phyloP scores from a whole-genome alignment of 371 early-diverging fungal genomes.

The Mortierella polycephala region DNA sequence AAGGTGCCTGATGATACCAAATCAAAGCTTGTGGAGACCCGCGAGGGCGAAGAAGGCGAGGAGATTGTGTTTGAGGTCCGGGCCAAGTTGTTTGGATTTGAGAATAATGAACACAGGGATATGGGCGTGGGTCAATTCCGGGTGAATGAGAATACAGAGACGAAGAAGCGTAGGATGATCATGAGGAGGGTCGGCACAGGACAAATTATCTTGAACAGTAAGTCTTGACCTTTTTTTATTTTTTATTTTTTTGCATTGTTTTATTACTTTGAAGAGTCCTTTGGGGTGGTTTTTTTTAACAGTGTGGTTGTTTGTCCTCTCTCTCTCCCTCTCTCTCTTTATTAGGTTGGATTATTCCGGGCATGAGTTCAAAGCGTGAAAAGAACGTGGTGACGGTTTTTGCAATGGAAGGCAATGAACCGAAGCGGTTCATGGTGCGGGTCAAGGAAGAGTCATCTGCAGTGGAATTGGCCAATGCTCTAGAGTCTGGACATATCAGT shows the following conservation, averaged over 20 bases:
- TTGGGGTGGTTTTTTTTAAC: too few relatives aligned
- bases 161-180: constrained; percentile 44
- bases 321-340: too few relatives aligned
- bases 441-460: constrained; percentile 43
- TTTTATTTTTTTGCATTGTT: background rate
- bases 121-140: constrained; percentile 48
- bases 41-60: constrained; percentile 47
- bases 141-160: constrained; percentile 33
- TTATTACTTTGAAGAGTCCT: background rate
- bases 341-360: constrained; percentile 47
- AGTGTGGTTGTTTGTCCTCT: too few relatives aligned
- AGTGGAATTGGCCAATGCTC: constrained; percentile 12
- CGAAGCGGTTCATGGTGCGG: constrained; percentile 30
- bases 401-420: constrained; percentile 36
- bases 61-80: constrained; percentile 37
- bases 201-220: constrained; percentile 35
- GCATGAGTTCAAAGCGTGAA: constrained; percentile 23
- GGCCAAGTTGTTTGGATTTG: constrained; percentile 27
- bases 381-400: constrained; percentile 33
- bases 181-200: constrained; percentile 39
- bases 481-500: constrained; percentile 24
- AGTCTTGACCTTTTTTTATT: background rate
- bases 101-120: constrained; percentile 21
- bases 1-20: constrained; percentile 43
- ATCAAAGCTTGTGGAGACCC: constrained; percentile 32